Base-by-base conservation (phyloP, 2,329 filamentous ascomycete species). In the Fusarium domesticum region DNA sequence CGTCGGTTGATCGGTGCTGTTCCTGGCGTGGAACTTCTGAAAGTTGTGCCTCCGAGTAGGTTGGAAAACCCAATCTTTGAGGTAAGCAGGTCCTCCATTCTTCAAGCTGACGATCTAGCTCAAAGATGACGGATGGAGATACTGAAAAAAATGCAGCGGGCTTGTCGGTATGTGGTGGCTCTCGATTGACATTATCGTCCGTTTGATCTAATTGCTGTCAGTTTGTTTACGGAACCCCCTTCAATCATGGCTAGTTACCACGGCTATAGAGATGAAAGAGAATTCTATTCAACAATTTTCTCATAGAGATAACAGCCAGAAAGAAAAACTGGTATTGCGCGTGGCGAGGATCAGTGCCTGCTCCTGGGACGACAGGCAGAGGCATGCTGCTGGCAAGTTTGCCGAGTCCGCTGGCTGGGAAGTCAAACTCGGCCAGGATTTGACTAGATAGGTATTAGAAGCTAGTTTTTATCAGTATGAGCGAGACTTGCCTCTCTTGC, bases 271-370 rank as follows among this genome's bases (percentile, higher is more conserved):
- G 41, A n/a, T 54, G 49, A 6, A 47, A 54, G 0, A 45, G 37
- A 19, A 54, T 50, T 6, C 46, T 34, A 6, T 54, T 54, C 2
- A 54, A 35, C 2, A 54, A 19, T n/a, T 48, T 44, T 15, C 51
- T 37, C 46, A 50, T 52, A 0, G 51, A 48, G 10, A 54, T 47
- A 2, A 53, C 45, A 2, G 49, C 49, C 3, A 54, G 14, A 15
- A 54, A 54, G 38, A 52, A 54, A 18, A 52, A 45, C 11, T 49
- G 51, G 6, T 54, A 48, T 18, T 50, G 17, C 1, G 45, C 46
- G 25, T 46, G 41, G 16, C 37, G 33, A 12, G 39, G 40, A 4
- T 54, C 43, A 10, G 38, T 31, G 3, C 41, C 43, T 4, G 32
- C 38, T 6, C 36, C 45, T 2, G 46, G 51, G 3, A 47, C 28